A percentile compares a stretch with the other conserved stretches of the same genome.
These are phyloP conservation scores for Tuber brumale DNA, from an alignment of 495 filamentous ascomycete species.

Conservation along the genomic window DNA sequence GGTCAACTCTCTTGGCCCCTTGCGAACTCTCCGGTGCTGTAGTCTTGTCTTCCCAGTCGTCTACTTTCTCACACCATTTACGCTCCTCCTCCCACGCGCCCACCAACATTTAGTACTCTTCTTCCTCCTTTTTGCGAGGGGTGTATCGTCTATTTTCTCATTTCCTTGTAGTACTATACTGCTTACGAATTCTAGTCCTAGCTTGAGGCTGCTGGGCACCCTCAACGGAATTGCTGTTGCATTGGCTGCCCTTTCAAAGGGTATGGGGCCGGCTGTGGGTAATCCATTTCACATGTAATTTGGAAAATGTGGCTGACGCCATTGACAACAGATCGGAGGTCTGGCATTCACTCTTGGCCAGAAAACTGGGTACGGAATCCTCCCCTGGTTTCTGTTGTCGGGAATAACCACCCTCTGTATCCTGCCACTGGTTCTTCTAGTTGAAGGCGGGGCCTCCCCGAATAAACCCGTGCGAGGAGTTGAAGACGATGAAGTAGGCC, in stretches of 20 bases:
- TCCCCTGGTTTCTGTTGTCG: constrained; percentile 72
- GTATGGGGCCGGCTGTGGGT: constrained; percentile 60
- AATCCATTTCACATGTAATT: constrained; percentile 28
- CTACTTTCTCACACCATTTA: constrained; percentile 60
- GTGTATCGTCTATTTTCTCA: constrained; percentile 64
- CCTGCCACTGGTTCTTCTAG: constrained; percentile 61
- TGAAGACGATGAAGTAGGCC: not conserved
- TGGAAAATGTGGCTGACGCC: constrained; percentile 14
- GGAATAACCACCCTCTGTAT: constrained; percentile 55
- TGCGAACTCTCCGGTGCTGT: constrained; percentile 54
- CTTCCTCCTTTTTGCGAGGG: constrained; percentile 60
- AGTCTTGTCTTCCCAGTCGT: constrained; percentile 60
- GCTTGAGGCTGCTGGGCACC: constrained; percentile 70
- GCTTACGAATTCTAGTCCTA: constrained; percentile 75
- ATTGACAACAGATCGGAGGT: constrained; percentile 47
- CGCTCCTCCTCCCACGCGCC: constrained; percentile 24
- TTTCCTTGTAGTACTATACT: constrained; percentile 87
- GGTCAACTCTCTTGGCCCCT: constrained; percentile 56
- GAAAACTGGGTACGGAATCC: constrained; percentile 61
- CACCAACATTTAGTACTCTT: constrained; percentile 46
- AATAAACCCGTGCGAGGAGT: constrained; percentile 21
- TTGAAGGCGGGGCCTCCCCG: constrained; percentile 70
- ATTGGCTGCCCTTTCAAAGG: constrained; percentile 69
- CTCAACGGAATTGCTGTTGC: constrained; percentile 83
- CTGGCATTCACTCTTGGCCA: constrained; percentile 64